Evolutionary conservation across 257 asterid genomes (phyloP), one percentile per base, ranked within the genome.

Genomic region (Thymus quinquecostatus): DNA sequence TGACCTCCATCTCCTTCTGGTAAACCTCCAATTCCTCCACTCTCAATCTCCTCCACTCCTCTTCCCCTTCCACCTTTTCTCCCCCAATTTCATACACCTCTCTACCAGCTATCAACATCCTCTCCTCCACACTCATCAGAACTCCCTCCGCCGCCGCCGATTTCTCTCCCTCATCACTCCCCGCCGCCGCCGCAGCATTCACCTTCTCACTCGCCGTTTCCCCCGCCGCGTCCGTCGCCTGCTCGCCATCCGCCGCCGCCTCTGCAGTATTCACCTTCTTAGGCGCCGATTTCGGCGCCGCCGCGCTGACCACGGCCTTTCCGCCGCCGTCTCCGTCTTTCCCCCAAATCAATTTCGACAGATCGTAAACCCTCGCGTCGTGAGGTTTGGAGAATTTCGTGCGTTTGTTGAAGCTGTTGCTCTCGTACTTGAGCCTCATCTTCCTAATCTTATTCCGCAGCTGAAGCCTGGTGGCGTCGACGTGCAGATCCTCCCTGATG

Each of bases 281-380:
- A 21, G 21, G 21, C 21, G 21, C 21, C 21, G 21, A 21, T 21
- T 21, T 21, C 21, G 21, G 21, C 21, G 21, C 21, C 21, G 21
- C 21, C 21, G 21, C 21, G 21, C 21, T 21, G 21, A 21, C 21
- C 21, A 21, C 21, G 21, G 21, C 21, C 21, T 21, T 21, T 21
- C 21, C 21, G 21, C 21, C 21, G 21, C 21, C 21, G 21, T 21
- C 21, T 21, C 21, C 21, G 21, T 21, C 21, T 21, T 21, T 21
- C 21, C 89, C 91, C 97, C 96, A 91, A 0, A 88, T n/a, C 45
- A 33, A 62, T 47, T 80, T 75, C 0, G 92, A 83, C 70, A 87
- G 66, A 0, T 84, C 84, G 33, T 80, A 87, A 1, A 77, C 74
- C 5, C 54, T 80, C 53, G 70, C 85, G 71, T 87, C 95, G 28